Base-by-base conservation (phyloP, 345 rosid species). In the Linum lewisii region DNA sequence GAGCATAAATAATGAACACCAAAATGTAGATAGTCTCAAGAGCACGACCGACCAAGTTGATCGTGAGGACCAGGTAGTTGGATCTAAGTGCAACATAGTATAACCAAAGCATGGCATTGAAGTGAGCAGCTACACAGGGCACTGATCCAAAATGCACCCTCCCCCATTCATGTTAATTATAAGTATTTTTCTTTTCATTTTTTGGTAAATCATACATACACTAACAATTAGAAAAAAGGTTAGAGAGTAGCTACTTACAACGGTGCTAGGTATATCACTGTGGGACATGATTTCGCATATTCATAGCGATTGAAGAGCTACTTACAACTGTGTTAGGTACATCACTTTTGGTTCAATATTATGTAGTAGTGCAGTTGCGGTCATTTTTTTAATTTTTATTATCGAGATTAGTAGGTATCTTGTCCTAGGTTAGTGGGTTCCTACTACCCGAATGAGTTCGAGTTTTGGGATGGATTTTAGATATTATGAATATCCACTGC, bases 91-190 rank as follows among this genome's bases (percentile, higher is more conserved):
- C 1, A 6, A 88, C 94, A 23, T 85, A 90, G 72, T 66, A 83
- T 20, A 90, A 62, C 56, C 86, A 75, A 70, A 90, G 72, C 62
- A 80, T 77, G 64, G 95, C 82, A 68, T 90, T 82, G 4, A 78
- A 72, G 6, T 85, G 75, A 25, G 82, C 82, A 67, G 81, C 77
- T 59, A 79, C 68, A 25, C 83, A 90, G 0, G 97, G 94, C 42
- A 90, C 63, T 2, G 91, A 75, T 13, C 85, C 88, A 61, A 74
- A 90, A 65, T 88, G 85, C 47, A 85, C 84, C 63, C 97, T 90
- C 79, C 63, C 60, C 11, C 5, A 59, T 15, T 57, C 22, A 11
- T 54, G 22, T 4, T 38, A 26, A 19, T n/a, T n/a, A n/a, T n/a
- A n/a, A 7, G 3, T 62, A 0, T 29, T 24, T 1, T 25, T n/a